Percentiles rank a stretch among this genome's conserved stretches.
These are phyloP conservation scores for Zymoseptoria pseudotritici DNA, from an alignment of 2,329 filamentous ascomycete genomes.

Conservation along the genomic window DNA sequence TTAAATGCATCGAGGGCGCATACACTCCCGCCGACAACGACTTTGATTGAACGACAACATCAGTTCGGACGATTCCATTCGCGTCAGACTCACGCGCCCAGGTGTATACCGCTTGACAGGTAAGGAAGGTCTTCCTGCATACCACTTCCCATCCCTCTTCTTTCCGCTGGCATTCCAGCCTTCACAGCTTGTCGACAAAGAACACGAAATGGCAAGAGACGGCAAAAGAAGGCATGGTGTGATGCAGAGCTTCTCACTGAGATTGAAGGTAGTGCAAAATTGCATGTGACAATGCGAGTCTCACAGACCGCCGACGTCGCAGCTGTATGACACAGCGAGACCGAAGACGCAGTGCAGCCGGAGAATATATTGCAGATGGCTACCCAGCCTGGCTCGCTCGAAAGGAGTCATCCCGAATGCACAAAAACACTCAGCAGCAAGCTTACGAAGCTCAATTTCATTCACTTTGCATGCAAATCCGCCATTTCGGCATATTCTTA, in stretches of 20 bases:
- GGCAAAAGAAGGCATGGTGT: not conserved
- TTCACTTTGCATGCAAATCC: not conserved
- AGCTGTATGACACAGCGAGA: not conserved
- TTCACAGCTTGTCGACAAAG: not conserved
- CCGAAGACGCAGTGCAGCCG: not conserved
- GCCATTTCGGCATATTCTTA: not conserved
- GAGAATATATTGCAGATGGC: not conserved
- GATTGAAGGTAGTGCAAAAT: not conserved
- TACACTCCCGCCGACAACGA: not conserved
- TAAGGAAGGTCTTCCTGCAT: not conserved
- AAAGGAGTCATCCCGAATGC: not conserved
- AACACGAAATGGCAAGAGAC: not conserved
- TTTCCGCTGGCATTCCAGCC: not conserved
- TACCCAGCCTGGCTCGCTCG: not conserved
- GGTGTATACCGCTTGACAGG: not conserved
- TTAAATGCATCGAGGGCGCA: not conserved
- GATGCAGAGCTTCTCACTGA: not conserved
- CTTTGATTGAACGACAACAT: not conserved
- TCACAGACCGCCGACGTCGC: not conserved
- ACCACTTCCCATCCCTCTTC: not conserved
- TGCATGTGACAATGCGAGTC: not conserved
- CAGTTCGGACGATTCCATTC: not conserved
- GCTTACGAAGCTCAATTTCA: not conserved
- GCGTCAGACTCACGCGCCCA: too few relatives aligned
- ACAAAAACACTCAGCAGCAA: not conserved